Evolutionary conservation across 2,329 filamentous ascomycete species (phyloP).

Genomic region (Arthrobotrys entomopaga): DNA sequence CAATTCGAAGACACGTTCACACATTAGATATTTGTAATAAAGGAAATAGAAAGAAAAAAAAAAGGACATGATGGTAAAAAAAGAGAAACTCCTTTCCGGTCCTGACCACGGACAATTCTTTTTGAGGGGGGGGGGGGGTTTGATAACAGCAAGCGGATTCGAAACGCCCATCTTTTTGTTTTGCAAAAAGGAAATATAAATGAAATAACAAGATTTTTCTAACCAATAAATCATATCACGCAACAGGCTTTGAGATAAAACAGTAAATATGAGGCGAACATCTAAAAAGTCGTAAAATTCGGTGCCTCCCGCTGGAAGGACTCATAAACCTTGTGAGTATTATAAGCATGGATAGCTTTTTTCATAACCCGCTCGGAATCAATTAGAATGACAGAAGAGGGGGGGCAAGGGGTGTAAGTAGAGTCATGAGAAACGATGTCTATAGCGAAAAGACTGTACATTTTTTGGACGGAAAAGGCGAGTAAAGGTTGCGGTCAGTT

Average conservation of each 20-base stretch:
- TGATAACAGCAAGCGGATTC: constrained; percentile 29
- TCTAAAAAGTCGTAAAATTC: constrained; percentile 47
- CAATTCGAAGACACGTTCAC: constrained; percentile 17
- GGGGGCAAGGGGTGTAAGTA: constrained; percentile 10
- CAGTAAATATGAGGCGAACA: constrained; percentile 21
- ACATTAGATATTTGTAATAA: constrained; percentile 42
- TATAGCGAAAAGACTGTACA: constrained; percentile 41
- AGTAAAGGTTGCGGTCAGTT: constrained; percentile 28
- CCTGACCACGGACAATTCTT: constrained; percentile 55
- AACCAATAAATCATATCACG: constrained; percentile 37
- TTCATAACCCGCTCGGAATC: constrained; percentile 3
- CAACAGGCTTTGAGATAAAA: constrained; percentile 38
- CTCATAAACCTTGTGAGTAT: constrained; percentile 17
- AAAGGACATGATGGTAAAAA: constrained; percentile 6
- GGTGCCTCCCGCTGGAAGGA: constrained; percentile 17
- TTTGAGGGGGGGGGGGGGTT: constrained; percentile 11
- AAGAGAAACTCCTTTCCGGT: constrained; percentile 53
- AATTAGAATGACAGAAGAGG: constrained; percentile 19
- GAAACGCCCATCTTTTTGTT: constrained; percentile 54
- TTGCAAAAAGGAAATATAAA: constrained; percentile 32
- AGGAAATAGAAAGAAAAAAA: background rate
- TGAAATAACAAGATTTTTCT: constrained; percentile 31
- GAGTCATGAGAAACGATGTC: constrained; percentile 43
- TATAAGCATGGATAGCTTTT: constrained; percentile 3
- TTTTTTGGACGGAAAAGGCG: background rate